A percentile compares a stretch with the other conserved stretches of the same genome.
Conservation (phyloP, 345 rosid genomes). For the Pugionium cornutum region DNA sequence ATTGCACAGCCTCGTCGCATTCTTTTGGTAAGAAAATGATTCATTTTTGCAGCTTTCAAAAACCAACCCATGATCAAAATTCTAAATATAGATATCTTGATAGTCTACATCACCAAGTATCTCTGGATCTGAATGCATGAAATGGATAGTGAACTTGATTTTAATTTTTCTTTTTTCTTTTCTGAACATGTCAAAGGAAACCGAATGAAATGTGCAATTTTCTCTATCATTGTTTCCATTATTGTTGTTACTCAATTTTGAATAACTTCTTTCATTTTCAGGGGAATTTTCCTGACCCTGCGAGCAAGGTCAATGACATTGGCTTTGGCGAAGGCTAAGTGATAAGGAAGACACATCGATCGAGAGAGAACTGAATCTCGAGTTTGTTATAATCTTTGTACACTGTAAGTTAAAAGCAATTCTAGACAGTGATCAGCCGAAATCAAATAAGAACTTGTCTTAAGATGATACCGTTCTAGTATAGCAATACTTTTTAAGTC, state of each 20-base stretch:
- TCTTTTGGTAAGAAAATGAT: constrained; percentile 59
- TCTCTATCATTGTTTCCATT: neutral
- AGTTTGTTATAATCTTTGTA: constrained; percentile 5
- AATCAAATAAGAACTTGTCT: constrained; percentile 31
- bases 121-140: neutral
- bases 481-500: constrained; percentile 5
- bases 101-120: neutral
- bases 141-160: neutral
- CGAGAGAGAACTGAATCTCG: constrained; percentile 2
- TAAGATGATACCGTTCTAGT: constrained; percentile 21
- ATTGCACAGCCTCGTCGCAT: constrained; percentile 67
- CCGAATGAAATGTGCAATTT: neutral
- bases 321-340: constrained; percentile 49
- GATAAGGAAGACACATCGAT: constrained; percentile 15
- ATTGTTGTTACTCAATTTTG: neutral
- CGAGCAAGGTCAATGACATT: constrained; percentile 64
- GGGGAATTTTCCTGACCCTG: constrained; percentile 92
- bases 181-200: neutral
- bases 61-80: neutral
- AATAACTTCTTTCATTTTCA: constrained; percentile 35
- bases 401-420: constrained; percentile 19
- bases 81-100: neutral
- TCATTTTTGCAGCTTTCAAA: constrained; percentile 13
- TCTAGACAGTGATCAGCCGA: neutral
- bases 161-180: neutral